phyloP scores from a whole-genome alignment of 306 rosid species.

The Pterocarpus santalinus region DNA sequence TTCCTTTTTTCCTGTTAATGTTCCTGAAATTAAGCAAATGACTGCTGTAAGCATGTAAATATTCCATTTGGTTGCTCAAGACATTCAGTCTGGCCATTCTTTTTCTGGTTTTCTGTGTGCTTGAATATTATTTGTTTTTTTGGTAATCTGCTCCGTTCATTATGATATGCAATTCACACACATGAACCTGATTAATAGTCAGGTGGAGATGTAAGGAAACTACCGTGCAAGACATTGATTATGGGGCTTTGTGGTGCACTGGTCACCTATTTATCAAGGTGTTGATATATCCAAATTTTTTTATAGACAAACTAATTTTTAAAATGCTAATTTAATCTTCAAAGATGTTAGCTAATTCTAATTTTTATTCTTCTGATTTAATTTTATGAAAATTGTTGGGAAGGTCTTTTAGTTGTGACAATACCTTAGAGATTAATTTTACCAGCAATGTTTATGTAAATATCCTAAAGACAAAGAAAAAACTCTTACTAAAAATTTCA shows the following conservation, averaged over 20 bases:
- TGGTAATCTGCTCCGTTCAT: constrained; percentile 1
- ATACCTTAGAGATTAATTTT: no score
- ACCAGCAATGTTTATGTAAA: no score
- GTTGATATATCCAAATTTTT: background rate
- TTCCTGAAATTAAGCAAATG: constrained; percentile 44
- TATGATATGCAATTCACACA: background rate
- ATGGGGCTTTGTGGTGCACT: background rate
- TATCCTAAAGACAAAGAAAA: no score
- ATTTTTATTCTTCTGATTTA: no score
- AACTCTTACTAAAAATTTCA: no score
- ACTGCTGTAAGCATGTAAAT: constrained; percentile 65
- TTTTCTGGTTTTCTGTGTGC: constrained; percentile 48
- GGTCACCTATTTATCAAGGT: background rate
- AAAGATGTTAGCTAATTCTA: no score
- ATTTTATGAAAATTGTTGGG: no score
- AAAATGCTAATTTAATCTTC: no score
- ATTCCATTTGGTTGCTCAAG: constrained; percentile 65
- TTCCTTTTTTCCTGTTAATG: constrained; percentile 12
- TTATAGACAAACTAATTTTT: no score
- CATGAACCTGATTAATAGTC: constrained; percentile 6
- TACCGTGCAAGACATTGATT: background rate
- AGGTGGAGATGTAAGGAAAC: background rate
- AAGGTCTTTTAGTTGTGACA: no score
- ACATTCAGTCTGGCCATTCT: constrained; percentile 57
- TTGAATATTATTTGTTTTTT: constrained; percentile 5